phyloP scores from a whole-genome alignment of 768 basidiomycete genomes.

The Tylopilus plumbeoviolaceoides region DNA sequence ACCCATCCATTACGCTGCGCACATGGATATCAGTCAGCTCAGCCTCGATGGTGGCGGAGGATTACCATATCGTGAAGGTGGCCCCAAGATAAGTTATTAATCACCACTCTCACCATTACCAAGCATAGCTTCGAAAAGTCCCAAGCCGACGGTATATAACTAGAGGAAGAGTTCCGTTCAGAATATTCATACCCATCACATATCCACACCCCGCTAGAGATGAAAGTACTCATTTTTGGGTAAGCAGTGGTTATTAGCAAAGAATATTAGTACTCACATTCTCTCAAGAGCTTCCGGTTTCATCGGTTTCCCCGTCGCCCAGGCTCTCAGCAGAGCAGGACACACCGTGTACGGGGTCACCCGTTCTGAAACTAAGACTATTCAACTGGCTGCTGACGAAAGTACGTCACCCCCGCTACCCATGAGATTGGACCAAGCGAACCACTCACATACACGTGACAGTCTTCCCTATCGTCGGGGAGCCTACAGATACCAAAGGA shows the following conservation, averaged over 20 bases:
- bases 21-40: too few relatives aligned
- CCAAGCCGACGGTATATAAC: too few relatives aligned
- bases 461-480: slow-evolving; percentile 26
- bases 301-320: slow-evolving; percentile 29
- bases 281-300: slow-evolving; percentile 28
- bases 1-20: too few relatives aligned
- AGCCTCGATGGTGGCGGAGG: too few relatives aligned
- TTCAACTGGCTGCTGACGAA: slow-evolving; percentile 26
- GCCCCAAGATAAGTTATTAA: too few relatives aligned
- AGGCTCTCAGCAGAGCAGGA: slow-evolving; percentile 32
- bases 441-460: too few relatives aligned
- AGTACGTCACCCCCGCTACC: slow-evolving; percentile 12
- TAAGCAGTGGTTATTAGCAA: not conserved
- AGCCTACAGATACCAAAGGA: slow-evolving; percentile 8
- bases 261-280: not conserved
- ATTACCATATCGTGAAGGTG: too few relatives aligned
- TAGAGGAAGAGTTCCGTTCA: too few relatives aligned
- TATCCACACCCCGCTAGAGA: not conserved
- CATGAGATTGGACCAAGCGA: too few relatives aligned
- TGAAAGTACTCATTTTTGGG: slow-evolving; percentile 19
- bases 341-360: slow-evolving; percentile 35
- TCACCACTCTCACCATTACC: too few relatives aligned
- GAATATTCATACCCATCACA: not conserved
- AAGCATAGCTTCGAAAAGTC: too few relatives aligned
- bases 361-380: slow-evolving; percentile 23